Base-by-base conservation (phyloP, 768 basidiomycete genomes). In the Leccinellum luteum region DNA sequence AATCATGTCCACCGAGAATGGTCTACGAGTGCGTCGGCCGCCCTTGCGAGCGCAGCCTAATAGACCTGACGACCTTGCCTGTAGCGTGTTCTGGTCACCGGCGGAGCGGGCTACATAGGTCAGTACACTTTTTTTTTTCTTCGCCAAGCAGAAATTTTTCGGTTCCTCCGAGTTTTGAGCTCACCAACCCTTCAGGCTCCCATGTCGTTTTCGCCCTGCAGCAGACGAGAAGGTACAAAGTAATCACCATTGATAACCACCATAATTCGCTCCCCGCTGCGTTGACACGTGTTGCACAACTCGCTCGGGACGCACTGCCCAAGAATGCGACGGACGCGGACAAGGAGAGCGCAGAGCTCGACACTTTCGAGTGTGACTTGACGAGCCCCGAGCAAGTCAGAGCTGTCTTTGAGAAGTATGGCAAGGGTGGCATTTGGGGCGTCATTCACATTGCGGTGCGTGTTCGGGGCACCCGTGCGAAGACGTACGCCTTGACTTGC, bases 41-140 rank as follows among this genome's bases (percentile, higher is more conserved):
- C 48, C 25, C 48, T 60, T 52, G 60, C 23, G 13, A 21, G 27
- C 21, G 3, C 34, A 10, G n/a, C 27, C 21, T 21, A 53, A 52
- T 25, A 45, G 23, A 45, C 19, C 64, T 69, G 54, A 63, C 45
- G 14, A 55, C 47, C 47, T 52, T 48, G 55, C n/a, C 31, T 43
- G 41, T 52, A 87, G 86, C 81, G 79, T 45, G 84, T 89, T 35
- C 72, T 89, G 59, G 84, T 89, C 60, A 88, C 87, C 34, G 87
- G 93, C 49, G 93, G 90, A 55, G 89, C 92, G 57, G 93, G 93
- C 34, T 95, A 95, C 75, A 94, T 95, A 64, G 93, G 92, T 90
- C 55, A 58, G 76, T 52, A 19, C 12, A 50, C 48, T 54, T 58
- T 58, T 48, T 59, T n/a, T n/a, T 27, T 50, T 12, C n/a, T 9